Percentiles rank a stretch among this genome's conserved stretches.
Evolutionary conservation across 768 basidiomycete genomes (phyloP).

Genomic region (Lentinula edodes): DNA sequence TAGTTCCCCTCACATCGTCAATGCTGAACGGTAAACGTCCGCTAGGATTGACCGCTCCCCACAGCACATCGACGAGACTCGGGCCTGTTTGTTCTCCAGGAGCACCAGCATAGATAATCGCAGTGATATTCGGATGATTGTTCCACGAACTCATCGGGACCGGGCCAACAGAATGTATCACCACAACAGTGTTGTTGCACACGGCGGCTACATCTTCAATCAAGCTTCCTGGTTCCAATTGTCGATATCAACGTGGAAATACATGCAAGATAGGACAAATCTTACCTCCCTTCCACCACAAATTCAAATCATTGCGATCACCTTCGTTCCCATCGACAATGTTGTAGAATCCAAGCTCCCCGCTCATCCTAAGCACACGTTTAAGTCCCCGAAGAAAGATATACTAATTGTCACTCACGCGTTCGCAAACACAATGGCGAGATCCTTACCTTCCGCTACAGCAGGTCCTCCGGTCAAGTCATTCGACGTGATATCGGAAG

Average conservation of each 20-base stretch:
- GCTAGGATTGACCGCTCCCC: constrained; percentile 71
- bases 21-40: constrained; percentile 73
- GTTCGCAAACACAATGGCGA: constrained; percentile 57
- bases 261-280: neutral
- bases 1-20: constrained; percentile 41
- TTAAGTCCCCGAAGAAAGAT: neutral
- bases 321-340: constrained; percentile 59
- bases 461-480: constrained; percentile 30
- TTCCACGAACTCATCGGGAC: constrained; percentile 65
- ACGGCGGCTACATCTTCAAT: constrained; percentile 54
- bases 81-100: constrained; percentile 77
- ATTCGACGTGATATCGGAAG: constrained; percentile 37
- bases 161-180: constrained; percentile 75
- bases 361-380: constrained; percentile 34
- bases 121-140: constrained; percentile 67
- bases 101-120: constrained; percentile 49
- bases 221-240: constrained; percentile 24
- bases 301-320: constrained; percentile 51
- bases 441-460: constrained; percentile 44
- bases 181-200: constrained; percentile 74
- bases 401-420: constrained; percentile 27
- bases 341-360: constrained; percentile 50
- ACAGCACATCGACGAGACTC: constrained; percentile 68
- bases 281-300: constrained; percentile 53
- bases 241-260: constrained; percentile 19